Percentiles rank a stretch among this genome's conserved stretches.
Conservation (phyloP, 164 flowering plant genomes). For the Piper longum region DNA sequence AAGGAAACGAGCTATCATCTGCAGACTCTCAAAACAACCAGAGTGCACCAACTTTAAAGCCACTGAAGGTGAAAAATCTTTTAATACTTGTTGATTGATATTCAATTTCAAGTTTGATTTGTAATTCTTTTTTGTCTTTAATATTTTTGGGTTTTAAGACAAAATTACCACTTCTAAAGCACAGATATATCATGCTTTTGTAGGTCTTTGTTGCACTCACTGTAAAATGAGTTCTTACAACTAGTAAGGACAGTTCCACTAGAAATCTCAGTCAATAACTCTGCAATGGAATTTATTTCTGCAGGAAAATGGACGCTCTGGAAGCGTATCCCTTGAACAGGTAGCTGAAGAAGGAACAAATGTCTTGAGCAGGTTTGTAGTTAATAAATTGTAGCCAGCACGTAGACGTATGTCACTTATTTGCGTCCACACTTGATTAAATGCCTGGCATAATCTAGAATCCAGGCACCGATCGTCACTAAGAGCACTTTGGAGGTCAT, state of each 20-base stretch:
- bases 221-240: neutral
- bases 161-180: neutral
- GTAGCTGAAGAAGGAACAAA: conserved; percentile 46
- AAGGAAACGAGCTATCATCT: conserved; percentile 23
- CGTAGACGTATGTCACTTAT: neutral
- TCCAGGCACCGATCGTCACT: conserved; percentile 60
- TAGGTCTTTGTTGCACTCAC: neutral
- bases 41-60: conserved; percentile 16
- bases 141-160: neutral
- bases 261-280: neutral
- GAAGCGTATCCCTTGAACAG: conserved; percentile 25
- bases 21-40: conserved; percentile 29
- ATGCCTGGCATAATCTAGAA: conserved; percentile 23
- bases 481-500: conserved; percentile 84
- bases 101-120: neutral
- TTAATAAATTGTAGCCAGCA: neutral
- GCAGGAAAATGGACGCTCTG: conserved; percentile 43
- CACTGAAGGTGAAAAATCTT: conserved; percentile 32
- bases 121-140: neutral
- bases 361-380: conserved; percentile 37
- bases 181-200: neutral
- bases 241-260: neutral
- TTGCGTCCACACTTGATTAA: neutral
- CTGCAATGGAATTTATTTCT: conserved; percentile 3
- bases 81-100: neutral